Conservation (phyloP, 371 early-diverging fungal genomes). For the Quaeritorhiza haematococci region DNA sequence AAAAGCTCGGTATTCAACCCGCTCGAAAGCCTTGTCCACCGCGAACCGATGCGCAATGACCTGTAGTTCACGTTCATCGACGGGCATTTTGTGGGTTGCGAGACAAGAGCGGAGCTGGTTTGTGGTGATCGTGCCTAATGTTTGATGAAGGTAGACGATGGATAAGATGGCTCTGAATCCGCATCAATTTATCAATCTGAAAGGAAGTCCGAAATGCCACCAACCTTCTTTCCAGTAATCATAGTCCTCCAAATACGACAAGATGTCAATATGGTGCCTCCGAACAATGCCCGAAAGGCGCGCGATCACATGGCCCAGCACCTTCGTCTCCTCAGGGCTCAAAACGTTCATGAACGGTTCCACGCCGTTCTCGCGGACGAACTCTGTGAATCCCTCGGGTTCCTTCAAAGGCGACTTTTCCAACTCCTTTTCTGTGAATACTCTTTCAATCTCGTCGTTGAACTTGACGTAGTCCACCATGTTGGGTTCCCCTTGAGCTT, state of each 20-base stretch:
- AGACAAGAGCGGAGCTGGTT: slow-evolving; percentile 40
- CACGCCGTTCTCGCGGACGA: slow-evolving; percentile 9
- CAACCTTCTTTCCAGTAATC: slow-evolving; percentile 43
- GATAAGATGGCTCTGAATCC: no score
- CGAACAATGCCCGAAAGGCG: slow-evolving; percentile 19
- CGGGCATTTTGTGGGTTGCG: slow-evolving; percentile 24
- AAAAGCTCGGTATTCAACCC: slow-evolving; percentile 28
- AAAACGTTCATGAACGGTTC: slow-evolving; percentile 16
- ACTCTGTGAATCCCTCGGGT: slow-evolving; percentile 27
- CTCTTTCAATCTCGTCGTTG: slow-evolving; percentile 38
- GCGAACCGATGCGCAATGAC: slow-evolving; percentile 32
- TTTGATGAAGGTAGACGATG: not conserved
- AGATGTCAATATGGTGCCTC: slow-evolving; percentile 26
- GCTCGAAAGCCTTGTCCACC: slow-evolving; percentile 19
- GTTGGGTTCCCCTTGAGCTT: slow-evolving; percentile 10
- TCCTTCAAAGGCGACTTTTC: slow-evolving; percentile 31
- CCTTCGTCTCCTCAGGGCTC: slow-evolving; percentile 12
- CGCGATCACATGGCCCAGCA: slow-evolving; percentile 20
- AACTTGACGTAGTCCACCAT: slow-evolving; percentile 37
- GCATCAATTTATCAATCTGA: no score
- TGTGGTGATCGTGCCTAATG: slow-evolving; percentile 42
- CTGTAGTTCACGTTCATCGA: slow-evolving; percentile 31
- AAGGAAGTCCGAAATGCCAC: no score
- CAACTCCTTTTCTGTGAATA: slow-evolving; percentile 40
- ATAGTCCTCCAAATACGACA: slow-evolving; percentile 38